Evolutionary conservation across 2,329 filamentous ascomycete genomes (phyloP), one percentile per base, ranked within the genome.

Genomic region (Paraphaeosphaeria sporulosa): DNA sequence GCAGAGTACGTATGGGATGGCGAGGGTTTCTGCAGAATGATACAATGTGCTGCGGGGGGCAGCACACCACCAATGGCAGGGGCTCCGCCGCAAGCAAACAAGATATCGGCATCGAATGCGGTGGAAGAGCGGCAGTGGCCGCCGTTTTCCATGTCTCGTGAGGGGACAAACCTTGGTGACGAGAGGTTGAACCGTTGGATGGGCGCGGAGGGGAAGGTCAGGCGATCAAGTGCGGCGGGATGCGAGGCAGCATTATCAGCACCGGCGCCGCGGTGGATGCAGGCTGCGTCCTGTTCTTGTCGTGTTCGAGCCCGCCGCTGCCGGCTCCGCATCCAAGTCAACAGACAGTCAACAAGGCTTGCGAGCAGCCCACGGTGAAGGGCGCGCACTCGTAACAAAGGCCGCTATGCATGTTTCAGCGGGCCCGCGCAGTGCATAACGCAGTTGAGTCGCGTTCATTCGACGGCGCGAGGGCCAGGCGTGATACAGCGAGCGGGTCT

Each of bases 401-500:
- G 60, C 59, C 59, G 34, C 50, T 27, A 42, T 72, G 71, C 71
- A 72, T 67, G 71, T 73, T 72, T 71, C 71, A 73, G 55, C 38
- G 30, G 30, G 30, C 30, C 30, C 30, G 30, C 30, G 30, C 30
- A 59, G 55, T 73, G 71, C 71, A 74, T 74, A 74, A 74, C 65
- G 59, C 62, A 68, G 69, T 65, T 64, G 63, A 72, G 68, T 64
- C 68, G 63, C 66, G 65, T 64, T 64, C 63, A 62, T 71, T 71
- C 68, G 67, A 65, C 71, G 58, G 66, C 59, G 58, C 66, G 32
- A 44, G 46, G 54, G 48, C 58, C 50, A 58, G 58, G 57, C 56
- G 62, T 71, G 68, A 60, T 63, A 60, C 68, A 47, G 60, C 61
- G 64, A 61, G 68, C 72, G 73, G 71, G 68, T 66, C 71, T 68